These are phyloP conservation scores for Aureobasidium sp. DNA, from an alignment of 2,329 filamentous ascomycete species.

Conservation along the genomic window DNA sequence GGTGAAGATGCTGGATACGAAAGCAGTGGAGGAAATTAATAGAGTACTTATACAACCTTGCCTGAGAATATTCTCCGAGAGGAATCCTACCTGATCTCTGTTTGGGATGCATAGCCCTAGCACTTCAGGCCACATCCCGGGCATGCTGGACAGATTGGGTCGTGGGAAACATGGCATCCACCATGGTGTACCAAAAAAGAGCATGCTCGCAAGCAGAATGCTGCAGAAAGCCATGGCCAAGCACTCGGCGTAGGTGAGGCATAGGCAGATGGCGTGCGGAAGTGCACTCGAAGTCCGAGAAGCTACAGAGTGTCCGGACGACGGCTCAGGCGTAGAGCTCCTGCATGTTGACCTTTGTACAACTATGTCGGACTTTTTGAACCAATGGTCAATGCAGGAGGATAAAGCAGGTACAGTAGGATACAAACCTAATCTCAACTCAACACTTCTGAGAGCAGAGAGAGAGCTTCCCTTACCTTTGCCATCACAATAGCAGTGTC, in stretches of 20 bases:
- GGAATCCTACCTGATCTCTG: neutral
- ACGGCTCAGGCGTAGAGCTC: neutral
- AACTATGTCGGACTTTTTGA: constrained; percentile 9
- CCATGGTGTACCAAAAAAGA: constrained; percentile 8
- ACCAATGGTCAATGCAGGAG: neutral
- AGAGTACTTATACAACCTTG: constrained; percentile 6
- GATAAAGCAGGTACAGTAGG: neutral
- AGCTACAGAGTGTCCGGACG: neutral
- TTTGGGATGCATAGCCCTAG: constrained; percentile 4
- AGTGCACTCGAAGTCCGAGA: constrained; percentile 10
- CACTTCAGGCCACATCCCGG: neutral
- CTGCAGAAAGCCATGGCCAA: neutral
- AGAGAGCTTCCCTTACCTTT: neutral
- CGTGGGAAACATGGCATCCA: neutral
- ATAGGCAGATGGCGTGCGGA: constrained; percentile 5
- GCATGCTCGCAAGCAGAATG: neutral
- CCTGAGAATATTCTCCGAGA: neutral
- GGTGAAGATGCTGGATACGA: neutral
- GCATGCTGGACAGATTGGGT: neutral
- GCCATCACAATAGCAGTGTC: neutral
- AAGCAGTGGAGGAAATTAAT: neutral
- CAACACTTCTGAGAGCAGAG: neutral
- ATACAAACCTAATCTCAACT: neutral
- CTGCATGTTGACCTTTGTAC: constrained; percentile 7
- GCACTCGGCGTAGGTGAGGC: neutral